Conservation (phyloP, 1,139 yeast species). For the Saccharomycopsis phalli region DNA sequence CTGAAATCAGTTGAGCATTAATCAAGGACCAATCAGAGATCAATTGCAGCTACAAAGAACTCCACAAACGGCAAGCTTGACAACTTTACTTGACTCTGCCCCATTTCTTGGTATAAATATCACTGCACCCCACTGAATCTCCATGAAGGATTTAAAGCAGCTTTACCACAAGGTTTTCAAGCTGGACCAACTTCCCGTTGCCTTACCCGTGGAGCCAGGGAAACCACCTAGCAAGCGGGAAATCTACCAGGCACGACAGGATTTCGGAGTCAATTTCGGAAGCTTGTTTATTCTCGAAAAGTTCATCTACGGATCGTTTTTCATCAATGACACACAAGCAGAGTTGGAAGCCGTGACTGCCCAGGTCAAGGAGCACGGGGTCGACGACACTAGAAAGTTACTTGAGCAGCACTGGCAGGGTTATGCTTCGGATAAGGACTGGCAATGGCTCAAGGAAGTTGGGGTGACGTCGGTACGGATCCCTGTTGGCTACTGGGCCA, state of each 20-base stretch:
- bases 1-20: no score
- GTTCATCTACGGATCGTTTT: slow-evolving; percentile 55
- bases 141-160: no score
- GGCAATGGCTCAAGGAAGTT: slow-evolving; percentile 61
- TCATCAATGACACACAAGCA: slow-evolving; percentile 44
- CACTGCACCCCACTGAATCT: no score
- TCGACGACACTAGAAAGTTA: slow-evolving; percentile 42
- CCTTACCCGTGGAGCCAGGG: slow-evolving; percentile 29
- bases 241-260: slow-evolving; percentile 56
- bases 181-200: no score
- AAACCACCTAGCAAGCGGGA: slow-evolving; percentile 37
- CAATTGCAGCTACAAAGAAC: no score
- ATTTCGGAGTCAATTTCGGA: slow-evolving; percentile 85
- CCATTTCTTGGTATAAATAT: no score
- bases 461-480: slow-evolving; percentile 73
- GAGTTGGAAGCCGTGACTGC: slow-evolving; percentile 68
- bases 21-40: no score
- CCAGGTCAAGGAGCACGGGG: slow-evolving; percentile 40
- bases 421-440: slow-evolving; percentile 63
- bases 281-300: slow-evolving; percentile 74
- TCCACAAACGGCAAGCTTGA: no score
- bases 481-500: slow-evolving; percentile 89
- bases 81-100: no score
- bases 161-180: no score
- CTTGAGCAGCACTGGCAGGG: slow-evolving; percentile 63